Evolutionary conservation across 257 asterid genomes (phyloP).

Genomic region (Solanum medicagineum): DNA sequence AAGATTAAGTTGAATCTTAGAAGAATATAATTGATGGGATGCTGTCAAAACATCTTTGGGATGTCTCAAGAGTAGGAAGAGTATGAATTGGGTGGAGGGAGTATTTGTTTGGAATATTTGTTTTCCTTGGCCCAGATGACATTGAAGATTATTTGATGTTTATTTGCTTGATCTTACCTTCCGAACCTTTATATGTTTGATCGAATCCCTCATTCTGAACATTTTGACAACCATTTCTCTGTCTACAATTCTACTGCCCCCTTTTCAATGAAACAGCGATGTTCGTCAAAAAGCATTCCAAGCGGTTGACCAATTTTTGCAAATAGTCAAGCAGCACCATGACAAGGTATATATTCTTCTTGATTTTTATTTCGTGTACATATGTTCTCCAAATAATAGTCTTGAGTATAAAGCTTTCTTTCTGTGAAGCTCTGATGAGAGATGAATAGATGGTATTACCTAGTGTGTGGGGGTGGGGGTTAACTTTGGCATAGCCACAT

Average conservation of each 20-base stretch:
- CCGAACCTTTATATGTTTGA: not conserved
- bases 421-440: not conserved
- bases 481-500: not conserved
- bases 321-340: slow-evolving; percentile 62
- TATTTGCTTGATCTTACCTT: not conserved
- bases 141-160: not conserved
- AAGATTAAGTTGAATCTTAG: not conserved
- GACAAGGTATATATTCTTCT: slow-evolving; percentile 46
- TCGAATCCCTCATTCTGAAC: not conserved
- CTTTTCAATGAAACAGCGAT: slow-evolving; percentile 37
- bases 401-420: not conserved
- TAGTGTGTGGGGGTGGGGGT: not conserved
- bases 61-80: not conserved
- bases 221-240: not conserved
- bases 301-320: slow-evolving; percentile 94
- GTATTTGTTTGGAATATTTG: not conserved
- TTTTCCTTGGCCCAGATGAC: not conserved
- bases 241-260: not conserved
- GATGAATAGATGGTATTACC: not conserved
- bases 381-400: not conserved
- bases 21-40: not conserved
- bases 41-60: not conserved
- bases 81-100: not conserved
- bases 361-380: not conserved
- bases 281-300: slow-evolving; percentile 86